Base-by-base conservation (phyloP, 371 early-diverging fungal genomes). In the Saksenaea vasiformis region DNA sequence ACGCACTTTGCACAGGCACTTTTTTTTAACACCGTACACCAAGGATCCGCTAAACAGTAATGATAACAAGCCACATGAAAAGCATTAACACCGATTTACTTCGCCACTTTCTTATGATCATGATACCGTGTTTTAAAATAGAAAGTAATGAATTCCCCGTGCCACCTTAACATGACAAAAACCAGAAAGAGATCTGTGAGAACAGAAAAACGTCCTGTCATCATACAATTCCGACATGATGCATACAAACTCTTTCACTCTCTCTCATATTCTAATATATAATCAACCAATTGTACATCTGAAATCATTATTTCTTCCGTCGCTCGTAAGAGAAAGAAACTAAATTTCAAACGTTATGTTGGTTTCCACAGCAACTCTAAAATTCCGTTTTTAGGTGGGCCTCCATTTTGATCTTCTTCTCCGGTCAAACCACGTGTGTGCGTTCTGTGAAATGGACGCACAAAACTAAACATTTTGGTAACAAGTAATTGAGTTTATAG, bases 51-150 rank as follows among this genome's bases (percentile, higher is more conserved):
- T 22, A 22, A n/a, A 47, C n/a, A 47, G 51, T 10, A 47, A 47
- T 10, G 2, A 22, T 47, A 22, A 47, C 51, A 47, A 47, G 51
- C 51, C 51, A 47, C 51, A 47, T 22, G 24, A 47, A 22, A 22
- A 47, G 51, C 22, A 22, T 22, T 19, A 22, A n/a, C 51, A 22
- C 22, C 22, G 10, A 2, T 22, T 10, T 17, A 47, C 51, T 47
- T 47, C 51, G 51, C 51, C 51, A 47, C 51, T 47, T 47, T 47
- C 22, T 7, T 31, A 31, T 47, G 51, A 47, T 47, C 51, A 47
- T 47, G 51, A 47, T 47, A 47, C 51, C 22, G 17, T 47, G 22
- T 8, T 17, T 47, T 19, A 31, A 47, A 47, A 47, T 22, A 22
- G 17, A 17, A 44, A 44, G 17, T 44, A 8, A n/a, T 44, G 19